Evolutionary conservation across 768 basidiomycete species (phyloP).

Genomic region (Ramaria sp.): DNA sequence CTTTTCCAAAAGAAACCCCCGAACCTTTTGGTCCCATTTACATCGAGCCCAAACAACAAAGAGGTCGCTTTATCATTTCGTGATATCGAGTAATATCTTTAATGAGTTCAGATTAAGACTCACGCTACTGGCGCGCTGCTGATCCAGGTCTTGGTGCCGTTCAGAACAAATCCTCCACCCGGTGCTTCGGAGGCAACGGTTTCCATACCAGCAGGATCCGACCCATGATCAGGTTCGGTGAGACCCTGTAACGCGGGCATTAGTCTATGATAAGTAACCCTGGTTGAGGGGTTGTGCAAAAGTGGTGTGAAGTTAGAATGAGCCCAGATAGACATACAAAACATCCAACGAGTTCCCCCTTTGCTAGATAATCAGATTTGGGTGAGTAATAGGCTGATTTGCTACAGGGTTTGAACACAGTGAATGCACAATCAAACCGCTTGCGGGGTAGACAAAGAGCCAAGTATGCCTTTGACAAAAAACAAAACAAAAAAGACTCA

Average conservation of each 20-base stretch:
- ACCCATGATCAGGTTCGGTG: conserved; percentile 95
- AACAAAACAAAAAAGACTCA: conserved; percentile 18
- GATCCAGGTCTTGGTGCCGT: conserved; percentile 97
- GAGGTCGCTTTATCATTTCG: conserved; percentile 47
- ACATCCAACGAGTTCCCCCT: conserved; percentile 81
- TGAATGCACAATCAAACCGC: no score
- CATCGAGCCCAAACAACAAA: conserved; percentile 93
- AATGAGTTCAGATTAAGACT: conserved; percentile 19
- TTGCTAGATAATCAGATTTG: conserved; percentile 33
- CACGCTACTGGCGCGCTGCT: conserved; percentile 87
- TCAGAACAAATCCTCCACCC: conserved; percentile 76
- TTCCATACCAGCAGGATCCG: conserved; percentile 97
- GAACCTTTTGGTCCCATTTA: conserved; percentile 86
- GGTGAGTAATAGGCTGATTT: conserved; percentile 5
- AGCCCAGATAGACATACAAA: conserved; percentile 53
- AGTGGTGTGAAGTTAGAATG: no score
- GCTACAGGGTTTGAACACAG: no score
- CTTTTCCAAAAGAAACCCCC: conserved; percentile 89
- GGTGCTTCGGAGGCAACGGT: conserved; percentile 70
- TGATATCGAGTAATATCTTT: neutral
- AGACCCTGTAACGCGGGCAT: conserved; percentile 47
- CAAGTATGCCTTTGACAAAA: neutral
- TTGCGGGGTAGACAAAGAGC: neutral
- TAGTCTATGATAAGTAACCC: neutral
- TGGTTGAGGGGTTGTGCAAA: neutral